These are phyloP conservation scores for Nannochloris sp. DNA, from an alignment of 139 green algal genomes.

Conservation along the genomic window DNA sequence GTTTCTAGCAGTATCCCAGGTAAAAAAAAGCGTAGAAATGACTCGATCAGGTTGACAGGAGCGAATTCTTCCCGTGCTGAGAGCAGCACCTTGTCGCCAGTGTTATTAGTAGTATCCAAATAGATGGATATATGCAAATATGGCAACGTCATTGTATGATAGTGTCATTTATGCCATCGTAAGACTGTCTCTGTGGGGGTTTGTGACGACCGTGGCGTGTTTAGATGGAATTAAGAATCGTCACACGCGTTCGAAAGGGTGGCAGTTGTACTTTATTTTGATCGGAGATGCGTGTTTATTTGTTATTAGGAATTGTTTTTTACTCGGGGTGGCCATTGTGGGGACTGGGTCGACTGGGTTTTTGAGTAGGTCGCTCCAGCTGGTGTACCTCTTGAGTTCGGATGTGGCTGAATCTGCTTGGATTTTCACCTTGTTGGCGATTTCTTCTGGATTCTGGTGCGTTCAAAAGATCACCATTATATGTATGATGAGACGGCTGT, in stretches of 20 bases:
- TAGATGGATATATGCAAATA: no score
- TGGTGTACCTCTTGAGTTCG: conserved; percentile 42
- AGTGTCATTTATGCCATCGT: conserved; percentile 25
- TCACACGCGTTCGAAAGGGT: conserved; percentile 17
- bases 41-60: no score
- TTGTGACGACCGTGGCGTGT: conserved; percentile 20
- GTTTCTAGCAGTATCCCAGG: no score
- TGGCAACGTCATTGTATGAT: conserved; percentile 7
- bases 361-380: background rate
- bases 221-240: conserved; percentile 30
- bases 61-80: no score
- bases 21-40: no score
- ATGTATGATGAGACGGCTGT: background rate
- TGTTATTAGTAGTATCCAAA: no score
- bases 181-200: conserved; percentile 19
- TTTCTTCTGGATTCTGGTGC: conserved; percentile 48
- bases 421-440: conserved; percentile 33
- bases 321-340: conserved; percentile 3
- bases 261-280: conserved; percentile 36
- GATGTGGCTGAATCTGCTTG: conserved; percentile 32
- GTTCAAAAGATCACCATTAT: background rate
- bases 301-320: conserved; percentile 13
- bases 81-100: no score
- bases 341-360: background rate
- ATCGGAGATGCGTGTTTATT: conserved; percentile 17